Evolutionary conservation across 2,329 filamentous ascomycete genomes (phyloP).

Genomic region (Pestalotiopsis sp.): DNA sequence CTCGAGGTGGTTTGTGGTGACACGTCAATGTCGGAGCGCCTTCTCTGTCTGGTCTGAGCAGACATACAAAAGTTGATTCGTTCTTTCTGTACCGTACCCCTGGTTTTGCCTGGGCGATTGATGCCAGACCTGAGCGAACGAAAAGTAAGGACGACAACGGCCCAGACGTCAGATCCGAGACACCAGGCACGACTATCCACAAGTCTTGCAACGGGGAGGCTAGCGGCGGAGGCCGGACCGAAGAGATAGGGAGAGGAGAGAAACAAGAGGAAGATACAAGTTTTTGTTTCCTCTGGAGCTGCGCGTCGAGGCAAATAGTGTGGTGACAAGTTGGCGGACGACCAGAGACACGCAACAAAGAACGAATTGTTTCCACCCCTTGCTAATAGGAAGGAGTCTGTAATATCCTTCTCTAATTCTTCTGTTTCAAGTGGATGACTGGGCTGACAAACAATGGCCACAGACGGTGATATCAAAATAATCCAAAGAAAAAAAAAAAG

Average conservation of each 20-base stretch:
- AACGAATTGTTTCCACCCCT: not conserved
- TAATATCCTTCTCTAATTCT: not conserved
- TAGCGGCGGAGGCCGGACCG: not conserved
- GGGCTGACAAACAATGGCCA: not conserved
- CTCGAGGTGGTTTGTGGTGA: conserved; percentile 22
- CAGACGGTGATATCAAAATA: not conserved
- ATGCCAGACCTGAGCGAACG: conserved; percentile 9
- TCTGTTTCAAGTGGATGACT: not conserved
- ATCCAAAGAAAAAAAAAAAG: not conserved
- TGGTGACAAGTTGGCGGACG: not conserved
- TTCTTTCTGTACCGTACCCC: conserved; percentile 11
- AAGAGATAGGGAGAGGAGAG: not conserved
- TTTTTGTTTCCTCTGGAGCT: not conserved
- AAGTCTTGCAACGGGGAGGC: not conserved
- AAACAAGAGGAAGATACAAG: not conserved
- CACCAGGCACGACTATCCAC: conserved; percentile 2
- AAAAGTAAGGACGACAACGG: conserved; percentile 10
- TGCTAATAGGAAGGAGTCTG: not conserved
- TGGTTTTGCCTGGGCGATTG: not conserved
- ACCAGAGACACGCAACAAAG: not conserved
- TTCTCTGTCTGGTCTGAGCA: conserved; percentile 14
- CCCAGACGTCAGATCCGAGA: conserved; percentile 8
- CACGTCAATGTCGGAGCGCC: conserved; percentile 19
- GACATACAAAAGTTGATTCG: conserved; percentile 14
- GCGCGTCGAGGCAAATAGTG: not conserved